Percentiles rank a stretch among this genome's conserved stretches.
These are phyloP conservation scores for Rhodotorula sp. DNA, from an alignment of 1,284 basidiomycete species.

Conservation along the genomic window DNA sequence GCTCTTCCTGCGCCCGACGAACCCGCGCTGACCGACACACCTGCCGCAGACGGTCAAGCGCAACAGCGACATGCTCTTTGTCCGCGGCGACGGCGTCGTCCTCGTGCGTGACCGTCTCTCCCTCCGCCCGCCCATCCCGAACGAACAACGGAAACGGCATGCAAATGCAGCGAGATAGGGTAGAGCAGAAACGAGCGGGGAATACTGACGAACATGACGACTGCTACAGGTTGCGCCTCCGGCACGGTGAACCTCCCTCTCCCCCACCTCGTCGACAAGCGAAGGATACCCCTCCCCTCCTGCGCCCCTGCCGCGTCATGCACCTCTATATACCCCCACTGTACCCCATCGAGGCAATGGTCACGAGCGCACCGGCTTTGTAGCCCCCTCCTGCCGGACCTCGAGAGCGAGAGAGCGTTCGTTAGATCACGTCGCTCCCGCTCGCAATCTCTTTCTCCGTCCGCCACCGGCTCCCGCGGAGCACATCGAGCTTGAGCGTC, in stretches of 20 bases:
- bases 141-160: neutral
- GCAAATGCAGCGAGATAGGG: neutral
- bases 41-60: conserved; percentile 77
- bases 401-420: neutral
- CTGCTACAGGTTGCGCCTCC: conserved; percentile 39
- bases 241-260: conserved; percentile 17
- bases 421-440: conserved; percentile 36
- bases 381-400: neutral
- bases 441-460: conserved; percentile 40
- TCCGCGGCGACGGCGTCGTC: conserved; percentile 77
- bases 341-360: neutral
- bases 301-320: too few species aligned
- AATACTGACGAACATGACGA: neutral
- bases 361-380: neutral
- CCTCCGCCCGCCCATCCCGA: too few species aligned
- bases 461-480: conserved; percentile 35
- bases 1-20: neutral
- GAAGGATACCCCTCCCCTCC: neutral
- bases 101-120: conserved; percentile 23
- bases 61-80: conserved; percentile 97
- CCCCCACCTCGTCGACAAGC: neutral
- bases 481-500: conserved; percentile 31
- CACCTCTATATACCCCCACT: conserved; percentile 8
- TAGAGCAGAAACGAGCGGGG: too few species aligned
- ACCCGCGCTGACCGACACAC: neutral